Percentiles rank a stretch among this genome's conserved stretches.
Conservation (phyloP, 768 basidiomycete species). For the Suillus tomentosus region DNA sequence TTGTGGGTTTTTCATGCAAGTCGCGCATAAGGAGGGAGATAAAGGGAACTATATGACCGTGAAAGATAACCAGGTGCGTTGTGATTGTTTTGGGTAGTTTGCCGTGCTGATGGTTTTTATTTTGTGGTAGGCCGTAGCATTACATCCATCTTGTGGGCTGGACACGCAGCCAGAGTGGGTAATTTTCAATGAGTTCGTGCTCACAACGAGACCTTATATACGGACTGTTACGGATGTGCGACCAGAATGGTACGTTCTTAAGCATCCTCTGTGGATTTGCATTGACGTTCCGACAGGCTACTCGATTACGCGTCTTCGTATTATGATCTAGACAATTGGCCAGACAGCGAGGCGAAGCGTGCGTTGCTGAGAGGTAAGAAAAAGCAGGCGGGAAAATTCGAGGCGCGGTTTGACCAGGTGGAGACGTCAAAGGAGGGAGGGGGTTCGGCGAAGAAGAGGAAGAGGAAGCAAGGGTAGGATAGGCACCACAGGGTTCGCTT, state of each 20-base stretch:
- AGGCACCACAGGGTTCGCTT: neutral
- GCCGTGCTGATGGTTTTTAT: neutral
- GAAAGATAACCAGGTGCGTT: slow-evolving; percentile 87
- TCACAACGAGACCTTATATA: slow-evolving; percentile 88
- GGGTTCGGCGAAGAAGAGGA: slow-evolving; percentile 21
- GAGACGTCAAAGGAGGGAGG: slow-evolving; percentile 14
- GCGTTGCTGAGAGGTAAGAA: slow-evolving; percentile 54
- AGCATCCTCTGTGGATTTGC: slow-evolving; percentile 2
- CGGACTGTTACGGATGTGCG: slow-evolving; percentile 87
- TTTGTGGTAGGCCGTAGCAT: slow-evolving; percentile 18
- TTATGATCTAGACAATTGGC: slow-evolving; percentile 67
- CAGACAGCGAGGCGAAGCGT: slow-evolving; percentile 71
- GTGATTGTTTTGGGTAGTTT: neutral
- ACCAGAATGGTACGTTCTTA: slow-evolving; percentile 75
- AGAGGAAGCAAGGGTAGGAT: slow-evolving; percentile 5
- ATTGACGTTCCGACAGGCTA: slow-evolving; percentile 43
- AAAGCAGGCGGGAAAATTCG: slow-evolving; percentile 52
- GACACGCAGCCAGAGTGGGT: slow-evolving; percentile 92
- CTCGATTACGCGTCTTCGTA: slow-evolving; percentile 65
- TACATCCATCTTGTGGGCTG: slow-evolving; percentile 85
- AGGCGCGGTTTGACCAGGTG: neutral
- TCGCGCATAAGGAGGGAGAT: slow-evolving; percentile 92
- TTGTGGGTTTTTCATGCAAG: slow-evolving; percentile 98
- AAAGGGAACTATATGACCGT: slow-evolving; percentile 87
- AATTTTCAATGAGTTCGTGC: slow-evolving; percentile 90